These are phyloP conservation scores for Candida coquimbonensis DNA, from an alignment of 805 yeast species.

Conservation along the genomic window DNA sequence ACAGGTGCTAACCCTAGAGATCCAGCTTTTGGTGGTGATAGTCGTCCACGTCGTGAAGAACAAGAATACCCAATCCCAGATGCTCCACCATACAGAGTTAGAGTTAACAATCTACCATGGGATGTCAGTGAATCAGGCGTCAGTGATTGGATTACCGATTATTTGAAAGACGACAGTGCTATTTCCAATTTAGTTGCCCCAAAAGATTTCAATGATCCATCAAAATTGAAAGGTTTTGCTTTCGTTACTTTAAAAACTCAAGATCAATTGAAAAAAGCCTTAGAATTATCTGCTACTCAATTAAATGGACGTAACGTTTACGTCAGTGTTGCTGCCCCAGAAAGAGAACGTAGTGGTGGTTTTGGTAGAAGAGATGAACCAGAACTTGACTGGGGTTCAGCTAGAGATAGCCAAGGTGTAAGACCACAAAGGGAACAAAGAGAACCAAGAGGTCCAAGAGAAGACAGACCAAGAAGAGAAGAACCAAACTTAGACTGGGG, in stretches of 20 bases:
- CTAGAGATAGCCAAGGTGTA: constrained; percentile 35
- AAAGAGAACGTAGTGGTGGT: constrained; percentile 32
- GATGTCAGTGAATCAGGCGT: constrained; percentile 63
- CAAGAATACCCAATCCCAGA: constrained; percentile 83
- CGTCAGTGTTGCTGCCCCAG: constrained; percentile 76
- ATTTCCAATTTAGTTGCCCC: constrained; percentile 68
- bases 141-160: constrained; percentile 52
- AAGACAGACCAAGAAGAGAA: constrained; percentile 18
- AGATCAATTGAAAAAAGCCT: constrained; percentile 68
- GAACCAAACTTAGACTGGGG: constrained; percentile 42
- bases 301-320: constrained; percentile 67
- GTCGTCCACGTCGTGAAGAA: constrained; percentile 40
- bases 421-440: constrained; percentile 16
- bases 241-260: constrained; percentile 76
- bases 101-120: constrained; percentile 80
- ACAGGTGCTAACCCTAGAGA: constrained; percentile 29
- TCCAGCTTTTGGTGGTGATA: constrained; percentile 32
- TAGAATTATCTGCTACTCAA: constrained; percentile 62
- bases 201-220: constrained; percentile 49
- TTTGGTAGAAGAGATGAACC: constrained; percentile 31
- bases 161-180: constrained; percentile 42
- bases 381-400: constrained; percentile 42
- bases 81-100: constrained; percentile 87
- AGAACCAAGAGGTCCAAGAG: constrained; percentile 22
- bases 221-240: constrained; percentile 79